Evolutionary conservation across 805 yeast genomes (phyloP).

Genomic region (Kodamaea jinghongensis): DNA sequence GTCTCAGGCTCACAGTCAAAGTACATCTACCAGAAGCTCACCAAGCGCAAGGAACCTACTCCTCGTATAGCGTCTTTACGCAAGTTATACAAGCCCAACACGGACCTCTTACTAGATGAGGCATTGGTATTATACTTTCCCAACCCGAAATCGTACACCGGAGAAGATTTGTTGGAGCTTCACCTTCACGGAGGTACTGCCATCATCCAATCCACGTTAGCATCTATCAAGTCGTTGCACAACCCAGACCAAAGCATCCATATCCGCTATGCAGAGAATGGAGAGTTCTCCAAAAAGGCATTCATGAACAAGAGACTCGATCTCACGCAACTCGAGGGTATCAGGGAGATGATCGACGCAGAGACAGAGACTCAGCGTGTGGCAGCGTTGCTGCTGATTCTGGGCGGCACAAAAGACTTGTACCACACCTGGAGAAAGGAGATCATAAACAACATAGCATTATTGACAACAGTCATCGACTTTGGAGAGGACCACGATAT

Average conservation of each 20-base stretch:
- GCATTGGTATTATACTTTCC: constrained; percentile 69
- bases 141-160: constrained; percentile 81
- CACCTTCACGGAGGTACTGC: constrained; percentile 95
- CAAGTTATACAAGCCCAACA: constrained; percentile 47
- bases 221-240: constrained; percentile 57
- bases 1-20: constrained; percentile 69
- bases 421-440: constrained; percentile 66
- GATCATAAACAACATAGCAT: constrained; percentile 65
- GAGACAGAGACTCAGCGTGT: constrained; percentile 87
- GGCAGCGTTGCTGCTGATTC: constrained; percentile 69
- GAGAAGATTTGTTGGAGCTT: constrained; percentile 87
- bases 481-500: constrained; percentile 92
- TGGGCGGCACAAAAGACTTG: constrained; percentile 58
- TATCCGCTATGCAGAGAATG: constrained; percentile 84
- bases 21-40: constrained; percentile 45
- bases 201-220: constrained; percentile 64
- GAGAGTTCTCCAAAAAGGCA: constrained; percentile 88
- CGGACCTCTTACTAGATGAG: constrained; percentile 59
- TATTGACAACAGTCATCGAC: constrained; percentile 85
- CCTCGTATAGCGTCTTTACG: constrained; percentile 59
- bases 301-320: constrained; percentile 82
- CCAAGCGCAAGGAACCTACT: constrained; percentile 40
- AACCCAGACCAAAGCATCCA: constrained; percentile 33
- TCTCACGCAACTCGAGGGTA: constrained; percentile 87
- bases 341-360: constrained; percentile 84